Evolutionary conservation across 2,329 filamentous ascomycete genomes (phyloP), one percentile per base, ranked within the genome.

Genomic region (Hymenoscyphus albidus): DNA sequence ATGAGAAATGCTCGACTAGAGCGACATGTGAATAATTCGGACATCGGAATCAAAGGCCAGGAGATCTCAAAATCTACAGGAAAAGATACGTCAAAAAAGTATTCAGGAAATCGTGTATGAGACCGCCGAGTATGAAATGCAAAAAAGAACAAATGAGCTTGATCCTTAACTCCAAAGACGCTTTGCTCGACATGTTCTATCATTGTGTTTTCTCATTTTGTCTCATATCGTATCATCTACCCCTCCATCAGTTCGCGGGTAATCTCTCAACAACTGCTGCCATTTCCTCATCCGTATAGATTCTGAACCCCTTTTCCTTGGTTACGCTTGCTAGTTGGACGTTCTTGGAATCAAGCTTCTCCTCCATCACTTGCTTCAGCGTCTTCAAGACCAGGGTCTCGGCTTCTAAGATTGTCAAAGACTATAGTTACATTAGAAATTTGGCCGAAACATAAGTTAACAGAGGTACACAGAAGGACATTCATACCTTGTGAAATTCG

Each of bases 321-420:
- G 95, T 99, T 64, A 99, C 95, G 76, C 94, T 98, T 62, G 95
- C 95, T 72, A 99, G 80, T 82, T 99, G 95, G 70, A 99, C 95
- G 76, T 99, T 99, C 87, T 99, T 99, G 69, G 93, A 86, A 77
- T 99, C 95, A 67, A 99, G 85, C 83, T 99, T 99, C 87, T 99
- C 95, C 81, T 99, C 95, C 95, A 99, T 99, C 72, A 99, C 95
- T 81, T 99, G 95, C 85, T 98, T 99, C 78, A 99, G 80, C 44
- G 95, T 99, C 87, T 98, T 98, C 75, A 99, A 83, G 61, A 97
- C 93, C 70, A 99, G 82, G 3, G 93, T 95, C 82, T 99, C 95
- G 65, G 95, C 95, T 76, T 99, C 95, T 64, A 85, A 82, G 68
- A 99, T 88, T 54, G 93, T 97, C 69, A 99, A 85, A 64, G 94